A percentile compares a stretch with the other conserved stretches of the same genome.
phyloP scores from a whole-genome alignment of 148 eudicot species.

The Limonium bicolor region DNA sequence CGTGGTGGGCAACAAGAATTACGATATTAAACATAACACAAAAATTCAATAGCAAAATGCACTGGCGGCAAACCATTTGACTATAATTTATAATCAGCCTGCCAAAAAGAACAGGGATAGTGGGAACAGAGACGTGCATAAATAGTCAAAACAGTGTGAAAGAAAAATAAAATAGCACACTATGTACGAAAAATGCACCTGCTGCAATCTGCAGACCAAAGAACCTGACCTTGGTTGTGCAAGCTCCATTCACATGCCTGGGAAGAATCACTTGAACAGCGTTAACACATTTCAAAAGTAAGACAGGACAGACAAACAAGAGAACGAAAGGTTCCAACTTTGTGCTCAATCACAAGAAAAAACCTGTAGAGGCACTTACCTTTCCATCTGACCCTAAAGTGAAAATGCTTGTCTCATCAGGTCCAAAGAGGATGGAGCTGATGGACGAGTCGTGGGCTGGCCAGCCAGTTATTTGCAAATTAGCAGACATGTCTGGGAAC shows the following conservation, averaged over 20 bases:
- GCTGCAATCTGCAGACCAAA: constrained; percentile 90
- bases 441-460: constrained; percentile 96
- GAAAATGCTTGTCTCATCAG: constrained; percentile 89
- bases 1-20: too few species aligned
- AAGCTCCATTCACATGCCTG: constrained; percentile 97
- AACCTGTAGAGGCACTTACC: constrained; percentile 30
- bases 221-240: constrained; percentile 80
- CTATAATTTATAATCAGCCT: too few species aligned
- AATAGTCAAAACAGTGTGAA: too few species aligned
- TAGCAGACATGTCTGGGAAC: constrained; percentile 73
- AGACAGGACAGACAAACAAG: too few species aligned
- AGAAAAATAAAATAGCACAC: too few species aligned
- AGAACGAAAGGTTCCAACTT: constrained; percentile 1
- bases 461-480: constrained; percentile 94
- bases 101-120: too few species aligned
- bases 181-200: constrained; percentile 30
- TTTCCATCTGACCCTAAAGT: constrained; percentile 86
- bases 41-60: too few species aligned
- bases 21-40: too few species aligned
- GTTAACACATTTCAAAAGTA: too few species aligned
- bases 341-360: not conserved
- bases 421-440: constrained; percentile 78
- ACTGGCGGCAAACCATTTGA: too few species aligned
- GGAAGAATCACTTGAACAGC: too few species aligned
- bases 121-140: not conserved